These are phyloP conservation scores for Xylariales sp. DNA, from an alignment of 2,329 filamentous ascomycete species.

Conservation along the genomic window DNA sequence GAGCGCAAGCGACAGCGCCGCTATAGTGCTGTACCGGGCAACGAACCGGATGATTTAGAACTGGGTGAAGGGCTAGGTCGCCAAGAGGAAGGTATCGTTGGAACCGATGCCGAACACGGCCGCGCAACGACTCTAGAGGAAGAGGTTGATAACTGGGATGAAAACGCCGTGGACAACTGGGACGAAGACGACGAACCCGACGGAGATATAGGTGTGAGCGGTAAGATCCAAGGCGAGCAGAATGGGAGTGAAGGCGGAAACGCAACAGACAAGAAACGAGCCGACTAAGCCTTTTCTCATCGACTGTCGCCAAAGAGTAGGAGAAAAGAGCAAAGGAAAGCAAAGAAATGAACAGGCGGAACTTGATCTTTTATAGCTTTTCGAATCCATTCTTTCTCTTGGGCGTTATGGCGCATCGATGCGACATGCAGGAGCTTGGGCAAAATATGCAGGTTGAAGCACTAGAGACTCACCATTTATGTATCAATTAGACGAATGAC, in stretches of 20 bases:
- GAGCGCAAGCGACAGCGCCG: slow-evolving; percentile 82
- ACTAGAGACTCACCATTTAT: slow-evolving; percentile 27
- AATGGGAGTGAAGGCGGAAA: slow-evolving; percentile 45
- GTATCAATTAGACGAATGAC: slow-evolving; percentile 37
- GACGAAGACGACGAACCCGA: slow-evolving; percentile 61
- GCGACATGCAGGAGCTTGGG: slow-evolving; percentile 22
- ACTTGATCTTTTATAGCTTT: slow-evolving; percentile 41
- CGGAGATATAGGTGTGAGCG: slow-evolving; percentile 44
- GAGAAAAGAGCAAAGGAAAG: slow-evolving; percentile 32
- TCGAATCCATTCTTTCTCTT: slow-evolving; percentile 30
- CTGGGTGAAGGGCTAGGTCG: slow-evolving; percentile 68
- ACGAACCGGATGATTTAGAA: slow-evolving; percentile 72
- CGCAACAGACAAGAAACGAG: slow-evolving; percentile 50
- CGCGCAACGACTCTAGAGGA: slow-evolving; percentile 71
- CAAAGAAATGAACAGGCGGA: slow-evolving; percentile 7
- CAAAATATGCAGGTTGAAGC: slow-evolving; percentile 23
- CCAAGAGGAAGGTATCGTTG: slow-evolving; percentile 74
- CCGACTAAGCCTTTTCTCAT: slow-evolving; percentile 44
- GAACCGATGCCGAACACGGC: slow-evolving; percentile 48
- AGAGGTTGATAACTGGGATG: slow-evolving; percentile 94
- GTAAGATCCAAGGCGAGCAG: slow-evolving; percentile 45
- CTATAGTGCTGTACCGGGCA: slow-evolving; percentile 58
- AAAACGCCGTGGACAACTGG: slow-evolving; percentile 72
- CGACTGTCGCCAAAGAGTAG: slow-evolving; percentile 21
- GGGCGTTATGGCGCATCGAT: slow-evolving; percentile 42